Evolutionary conservation across 305 asterid species (phyloP).

Genomic region (Solanum hybrid): DNA sequence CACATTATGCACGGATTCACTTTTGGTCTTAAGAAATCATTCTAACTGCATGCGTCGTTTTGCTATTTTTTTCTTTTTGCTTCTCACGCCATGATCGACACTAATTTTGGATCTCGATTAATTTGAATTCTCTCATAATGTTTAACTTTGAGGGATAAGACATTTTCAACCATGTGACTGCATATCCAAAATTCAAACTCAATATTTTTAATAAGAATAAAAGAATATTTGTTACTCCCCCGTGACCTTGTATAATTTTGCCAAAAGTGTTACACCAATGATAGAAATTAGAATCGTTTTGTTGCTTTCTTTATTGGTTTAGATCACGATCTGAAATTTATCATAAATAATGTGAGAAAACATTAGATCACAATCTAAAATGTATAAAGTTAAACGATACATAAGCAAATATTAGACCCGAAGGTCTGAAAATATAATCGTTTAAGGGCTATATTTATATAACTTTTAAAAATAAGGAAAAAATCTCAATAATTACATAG

Average conservation of each 20-base stretch:
- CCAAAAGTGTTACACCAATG: neutral
- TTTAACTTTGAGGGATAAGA: neutral
- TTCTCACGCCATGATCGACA: neutral
- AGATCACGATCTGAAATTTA: neutral
- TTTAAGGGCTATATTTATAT: neutral
- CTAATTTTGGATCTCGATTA: neutral
- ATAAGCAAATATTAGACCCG: neutral
- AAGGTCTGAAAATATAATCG: neutral
- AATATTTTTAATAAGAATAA: too few relatives aligned
- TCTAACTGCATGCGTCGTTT: neutral
- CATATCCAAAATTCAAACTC: too few relatives aligned
- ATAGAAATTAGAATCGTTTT: neutral
- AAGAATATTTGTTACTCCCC: neutral
- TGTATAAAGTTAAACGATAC: neutral
- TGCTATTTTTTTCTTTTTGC: neutral
- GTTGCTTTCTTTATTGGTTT: neutral
- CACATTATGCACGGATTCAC: neutral
- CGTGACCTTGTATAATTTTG: neutral
- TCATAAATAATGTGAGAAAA: too few relatives aligned
- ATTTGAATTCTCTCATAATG: neutral
- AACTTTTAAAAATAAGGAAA: neutral
- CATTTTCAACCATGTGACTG: neutral
- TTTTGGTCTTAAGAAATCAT: neutral
- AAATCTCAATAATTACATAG: neutral
- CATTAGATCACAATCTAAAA: neutral